These are phyloP conservation scores for Tulasnella sp. DNA, from an alignment of 768 basidiomycete species.

Conservation along the genomic window DNA sequence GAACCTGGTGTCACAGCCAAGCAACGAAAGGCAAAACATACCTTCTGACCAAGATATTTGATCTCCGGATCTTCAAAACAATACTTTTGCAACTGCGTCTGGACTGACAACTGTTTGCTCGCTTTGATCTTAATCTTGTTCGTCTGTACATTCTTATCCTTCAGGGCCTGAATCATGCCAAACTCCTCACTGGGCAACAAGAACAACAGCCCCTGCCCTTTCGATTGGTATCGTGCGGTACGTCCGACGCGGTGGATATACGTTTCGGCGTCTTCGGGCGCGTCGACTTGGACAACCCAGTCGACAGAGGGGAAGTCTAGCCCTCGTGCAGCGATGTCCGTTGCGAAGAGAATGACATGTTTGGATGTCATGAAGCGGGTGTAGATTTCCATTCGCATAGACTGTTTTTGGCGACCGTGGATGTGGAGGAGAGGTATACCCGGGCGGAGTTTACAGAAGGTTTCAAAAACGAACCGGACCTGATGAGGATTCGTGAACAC, in stretches of 20 bases:
- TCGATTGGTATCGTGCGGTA: constrained; percentile 85
- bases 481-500: constrained; percentile 16
- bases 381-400: constrained; percentile 73
- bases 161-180: constrained; percentile 65
- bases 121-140: constrained; percentile 77
- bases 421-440: constrained; percentile 86
- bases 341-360: constrained; percentile 82
- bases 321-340: constrained; percentile 91
- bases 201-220: constrained; percentile 74
- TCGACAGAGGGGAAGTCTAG: constrained; percentile 93
- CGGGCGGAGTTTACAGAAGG: constrained; percentile 90
- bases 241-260: constrained; percentile 96
- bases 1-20: no score
- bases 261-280: constrained; percentile 93
- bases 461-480: constrained; percentile 89
- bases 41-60: constrained; percentile 90
- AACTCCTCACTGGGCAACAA: constrained; percentile 85
- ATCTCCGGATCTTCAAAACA: constrained; percentile 93
- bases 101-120: constrained; percentile 74
- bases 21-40: constrained; percentile 29
- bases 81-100: constrained; percentile 81
- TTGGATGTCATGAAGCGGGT: constrained; percentile 68
- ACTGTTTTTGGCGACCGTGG: constrained; percentile 94
- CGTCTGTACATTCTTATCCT: constrained; percentile 56
- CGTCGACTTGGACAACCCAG: constrained; percentile 94